phyloP scores from a whole-genome alignment of 2,329 filamentous ascomycete genomes.

The Aspergillus alliaceus region DNA sequence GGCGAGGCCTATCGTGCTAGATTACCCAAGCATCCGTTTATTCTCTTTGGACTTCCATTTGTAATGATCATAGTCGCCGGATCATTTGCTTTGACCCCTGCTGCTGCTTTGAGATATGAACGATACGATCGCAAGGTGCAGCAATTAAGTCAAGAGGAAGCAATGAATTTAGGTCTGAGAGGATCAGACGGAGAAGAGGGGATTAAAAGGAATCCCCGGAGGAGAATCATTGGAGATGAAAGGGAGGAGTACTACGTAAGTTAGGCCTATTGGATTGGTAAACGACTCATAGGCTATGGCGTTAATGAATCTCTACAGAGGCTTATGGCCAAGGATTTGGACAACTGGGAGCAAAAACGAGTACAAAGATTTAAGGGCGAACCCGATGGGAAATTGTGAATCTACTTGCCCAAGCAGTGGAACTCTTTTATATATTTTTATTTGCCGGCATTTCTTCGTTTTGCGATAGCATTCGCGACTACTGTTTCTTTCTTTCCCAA shows the following conservation, averaged over 20 bases:
- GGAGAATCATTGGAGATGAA: conserved; percentile 43
- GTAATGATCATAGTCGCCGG: conserved; percentile 84
- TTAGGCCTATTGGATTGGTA: background rate
- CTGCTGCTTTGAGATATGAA: conserved; percentile 91
- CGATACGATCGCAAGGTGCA: conserved; percentile 86
- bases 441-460: background rate
- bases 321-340: conserved; percentile 83
- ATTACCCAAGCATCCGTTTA: conserved; percentile 79
- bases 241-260: conserved; percentile 50
- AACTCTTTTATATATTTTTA: background rate
- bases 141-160: conserved; percentile 81
- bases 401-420: background rate
- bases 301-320: conserved; percentile 51
- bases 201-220: conserved; percentile 56
- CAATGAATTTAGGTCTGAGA: conserved; percentile 72
- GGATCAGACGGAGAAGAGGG: conserved; percentile 72
- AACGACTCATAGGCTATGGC: background rate
- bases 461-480: too few relatives aligned
- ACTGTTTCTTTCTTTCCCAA: too few relatives aligned
- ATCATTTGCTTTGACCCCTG: conserved; percentile 91
- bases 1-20: conserved; percentile 74
- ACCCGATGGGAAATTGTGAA: conserved; percentile 74
- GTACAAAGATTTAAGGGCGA: conserved; percentile 89
- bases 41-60: conserved; percentile 92
- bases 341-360: conserved; percentile 95